Evolutionary conservation across 768 basidiomycete genomes (phyloP), one percentile per base, ranked within the genome.

Genomic region (Rhodotorula taiwanensis): DNA sequence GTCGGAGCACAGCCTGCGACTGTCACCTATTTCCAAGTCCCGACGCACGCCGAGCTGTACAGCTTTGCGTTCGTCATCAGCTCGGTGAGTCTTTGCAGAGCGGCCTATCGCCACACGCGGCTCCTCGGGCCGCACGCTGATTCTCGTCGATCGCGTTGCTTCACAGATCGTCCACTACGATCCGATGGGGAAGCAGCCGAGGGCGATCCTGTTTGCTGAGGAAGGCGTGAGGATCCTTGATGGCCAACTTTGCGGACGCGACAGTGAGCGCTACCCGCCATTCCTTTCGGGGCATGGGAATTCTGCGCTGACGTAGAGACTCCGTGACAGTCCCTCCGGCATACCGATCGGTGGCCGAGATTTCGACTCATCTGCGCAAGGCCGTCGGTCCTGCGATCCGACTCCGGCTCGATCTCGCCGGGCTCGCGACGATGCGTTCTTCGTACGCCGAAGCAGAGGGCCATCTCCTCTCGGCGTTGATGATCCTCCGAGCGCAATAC

Each of bases 61-160:
- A 50, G 33, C 20, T 62, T 62, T 20, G 55, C 60, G 2, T 62
- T 50, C n/a, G 31, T 62, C 25, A 54, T 53, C 4, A 55, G 54
- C 25, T 53, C 55, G 11, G 60, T 52, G 25, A 31, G 51, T 50
- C 7, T 11, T 43, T 4, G 28, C 36, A 9, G 10, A 16, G 10
- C 36, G 36, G 9, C 10, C 28, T 49, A 18, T 23, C 10, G n/a
- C n/a, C n/a, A n/a, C n/a, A n/a, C n/a, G n/a, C 31, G 30, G 8
- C 18, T 5, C 47, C 15, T 50, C 2, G 30, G 27, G 10, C 33
- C 49, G 3, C 14, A 8, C 20, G 18, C 49, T 14, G 31, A 1
- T n/a, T 21, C 50, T n/a, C 23, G 31, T 27, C 11, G 48, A 1
- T 2, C n/a, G 5, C 3, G 14, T 18, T 5, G 18, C 5, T 23